phyloP scores from a whole-genome alignment of 2,329 filamentous ascomycete species.

The Ascochyta fabae region DNA sequence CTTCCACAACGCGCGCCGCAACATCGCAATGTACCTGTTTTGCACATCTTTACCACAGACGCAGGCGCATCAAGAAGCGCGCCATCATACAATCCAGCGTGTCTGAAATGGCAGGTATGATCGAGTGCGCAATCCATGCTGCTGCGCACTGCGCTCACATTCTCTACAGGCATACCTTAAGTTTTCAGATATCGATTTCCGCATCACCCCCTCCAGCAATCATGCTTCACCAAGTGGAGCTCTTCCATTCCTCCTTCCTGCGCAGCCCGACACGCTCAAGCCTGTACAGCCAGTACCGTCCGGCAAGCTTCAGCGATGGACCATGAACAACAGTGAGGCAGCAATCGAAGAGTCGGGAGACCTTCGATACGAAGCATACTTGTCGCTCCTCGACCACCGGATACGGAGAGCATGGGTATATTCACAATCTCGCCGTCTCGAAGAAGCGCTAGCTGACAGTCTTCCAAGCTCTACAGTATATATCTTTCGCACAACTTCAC shows the following conservation, averaged over 20 bases:
- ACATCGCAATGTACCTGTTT: conserved; percentile 58
- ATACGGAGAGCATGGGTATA: conserved; percentile 85
- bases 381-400: conserved; percentile 74
- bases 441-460: conserved; percentile 3
- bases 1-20: conserved; percentile 69
- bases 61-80: conserved; percentile 65
- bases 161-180: conserved; percentile 77
- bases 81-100: conserved; percentile 89
- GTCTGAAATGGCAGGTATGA: conserved; percentile 93
- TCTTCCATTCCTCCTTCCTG: conserved; percentile 84
- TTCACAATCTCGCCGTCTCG: not conserved
- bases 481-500: conserved; percentile 77
- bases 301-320: conserved; percentile 73
- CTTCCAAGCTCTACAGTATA: conserved; percentile 71
- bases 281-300: conserved; percentile 60
- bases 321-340: conserved; percentile 53
- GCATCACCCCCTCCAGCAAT: conserved; percentile 77
- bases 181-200: conserved; percentile 73
- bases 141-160: conserved; percentile 10
- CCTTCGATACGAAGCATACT: conserved; percentile 73
- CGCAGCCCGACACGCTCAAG: conserved; percentile 35
- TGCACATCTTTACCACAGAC: conserved; percentile 79
- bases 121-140: not conserved
- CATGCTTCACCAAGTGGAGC: conserved; percentile 89
- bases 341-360: conserved; percentile 56